phyloP scores from a whole-genome alignment of 2,329 filamentous ascomycete species.

The Fusarium zealandicum region DNA sequence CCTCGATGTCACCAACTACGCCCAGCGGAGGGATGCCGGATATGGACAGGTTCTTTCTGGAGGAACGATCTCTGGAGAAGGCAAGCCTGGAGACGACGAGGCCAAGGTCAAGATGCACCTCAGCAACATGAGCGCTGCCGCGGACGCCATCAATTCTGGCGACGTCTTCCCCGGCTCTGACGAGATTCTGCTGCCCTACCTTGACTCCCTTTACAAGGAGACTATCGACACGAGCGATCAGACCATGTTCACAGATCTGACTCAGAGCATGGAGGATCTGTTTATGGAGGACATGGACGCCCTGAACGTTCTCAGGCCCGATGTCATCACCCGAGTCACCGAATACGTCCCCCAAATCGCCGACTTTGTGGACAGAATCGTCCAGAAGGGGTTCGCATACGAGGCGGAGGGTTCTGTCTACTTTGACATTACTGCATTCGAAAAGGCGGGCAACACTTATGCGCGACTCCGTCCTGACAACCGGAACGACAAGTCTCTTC shows the following conservation, averaged over 20 bases:
- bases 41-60: slow-evolving; percentile 64
- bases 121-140: slow-evolving; percentile 64
- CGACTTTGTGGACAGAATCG: slow-evolving; percentile 80
- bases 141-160: slow-evolving; percentile 55
- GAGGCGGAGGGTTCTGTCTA: slow-evolving; percentile 85
- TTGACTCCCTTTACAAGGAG: slow-evolving; percentile 74
- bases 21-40: slow-evolving; percentile 55
- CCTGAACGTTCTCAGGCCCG: slow-evolving; percentile 83
- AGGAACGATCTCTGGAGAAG: slow-evolving; percentile 62
- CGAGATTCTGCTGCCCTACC: slow-evolving; percentile 79
- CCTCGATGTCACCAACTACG: slow-evolving; percentile 60
- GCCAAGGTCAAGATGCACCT: slow-evolving; percentile 93
- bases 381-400: slow-evolving; percentile 88
- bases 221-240: slow-evolving; percentile 68
- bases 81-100: slow-evolving; percentile 75
- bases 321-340: slow-evolving; percentile 87
- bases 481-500: slow-evolving; percentile 80
- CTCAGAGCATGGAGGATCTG: slow-evolving; percentile 82
- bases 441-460: slow-evolving; percentile 84
- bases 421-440: slow-evolving; percentile 89
- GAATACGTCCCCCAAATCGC: slow-evolving; percentile 91
- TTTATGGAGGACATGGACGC: slow-evolving; percentile 89
- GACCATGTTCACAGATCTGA: slow-evolving; percentile 84
- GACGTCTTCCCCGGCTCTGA: slow-evolving; percentile 63
- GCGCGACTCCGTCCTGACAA: slow-evolving; percentile 86